Base-by-base conservation (phyloP, 495 filamentous ascomycete genomes). In the Annulohypoxylon stygium region DNA sequence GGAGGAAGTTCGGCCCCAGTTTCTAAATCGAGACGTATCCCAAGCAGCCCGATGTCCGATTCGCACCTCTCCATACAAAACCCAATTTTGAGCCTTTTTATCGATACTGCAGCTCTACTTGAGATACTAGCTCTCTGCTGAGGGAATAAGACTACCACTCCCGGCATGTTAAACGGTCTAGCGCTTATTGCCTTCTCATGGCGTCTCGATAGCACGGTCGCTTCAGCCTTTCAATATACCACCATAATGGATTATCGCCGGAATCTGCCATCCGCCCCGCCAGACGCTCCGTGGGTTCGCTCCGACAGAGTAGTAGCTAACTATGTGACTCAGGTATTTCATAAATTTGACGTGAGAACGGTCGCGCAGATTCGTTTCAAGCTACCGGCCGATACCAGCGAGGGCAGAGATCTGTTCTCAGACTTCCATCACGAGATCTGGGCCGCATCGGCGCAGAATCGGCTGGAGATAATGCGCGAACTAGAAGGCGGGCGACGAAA, bases 81-180 rank as follows among this genome's bases (percentile, higher is more conserved):
- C 77, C 2, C 54, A 66, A 12, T 55, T 76, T 5, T 71, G 70
- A 25, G 1, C 61, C 50, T 68, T 79, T 43, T 58, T 6, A 39
- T 79, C 14, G 48, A 67, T 8, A 45, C 71, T 7, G 41, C 39
- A 9, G 26, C 60, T 16, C 47, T 76, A 14, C 4, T 50, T 14
- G 23, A 11, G 12, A 63, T 78, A 39, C 61, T 78, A 1, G n/a
- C 34, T 7, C 54, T 33, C 20, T 80, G 76, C 43, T 41, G 74
- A 23, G 14, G 58, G 26, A 53, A 77, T 10, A 60, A 73, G 3
- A 67, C 68, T 3, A 80, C 76, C 0, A 25, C 78, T 14, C 78
- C 78, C 1, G 74, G 76, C 18, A 67, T 80, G 45, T 30, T 80
- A 2, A 67, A 78, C n/a, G 76, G 36, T 1, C 43, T 78, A 0